Base-by-base conservation (phyloP, 305 asterid species). In the Solanum chacoense region DNA sequence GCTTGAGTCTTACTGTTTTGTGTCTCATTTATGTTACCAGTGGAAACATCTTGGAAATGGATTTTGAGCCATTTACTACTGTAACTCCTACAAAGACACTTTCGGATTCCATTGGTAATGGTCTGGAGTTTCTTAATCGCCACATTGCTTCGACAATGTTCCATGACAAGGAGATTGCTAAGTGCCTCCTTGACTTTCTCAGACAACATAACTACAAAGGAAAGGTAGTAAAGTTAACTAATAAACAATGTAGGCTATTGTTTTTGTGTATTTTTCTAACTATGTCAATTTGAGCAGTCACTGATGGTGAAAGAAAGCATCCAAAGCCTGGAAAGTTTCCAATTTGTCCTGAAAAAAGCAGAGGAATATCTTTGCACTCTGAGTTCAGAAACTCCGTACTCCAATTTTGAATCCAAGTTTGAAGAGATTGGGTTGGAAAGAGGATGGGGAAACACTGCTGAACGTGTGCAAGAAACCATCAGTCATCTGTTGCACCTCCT, bases 381-480 rank as follows among this genome's bases (percentile, higher is more conserved):
- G 79, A 69, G 31, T 74, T 45, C 85, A 45, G 89, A 87, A 38
- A 74, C 89, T 26, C 85, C 74, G 8, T 74, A 74, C 34, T 71
- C 73, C 2, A 5, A 42, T 8, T 87, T 87, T 87, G 89, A 74
- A 87, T 28, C 84, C 32, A 87, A 45, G 45, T 87, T 87, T 74
- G 71, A 87, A 87, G 84, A 74, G 84, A 74, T 87, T 42, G 89
- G 89, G 5, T 87, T 87, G 89, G 89, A 72, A 26, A 87, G 72
- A 74, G 89, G 89, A 2, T 88, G 89, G 89, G 89, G 89, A 31
- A 81, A 88, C 42, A 88, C 63, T 50, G 89, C 86, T 26, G 79
- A 35, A 63, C 79, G 87, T 4, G 89, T 88, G 45, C 42, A 50
- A 45, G 87, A 88, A 26, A 78, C 84, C 36, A 78, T 78, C 10